Percentiles rank a stretch among this genome's conserved stretches.
Conservation (phyloP, 768 basidiomycete genomes). For the Paxillus involutus region DNA sequence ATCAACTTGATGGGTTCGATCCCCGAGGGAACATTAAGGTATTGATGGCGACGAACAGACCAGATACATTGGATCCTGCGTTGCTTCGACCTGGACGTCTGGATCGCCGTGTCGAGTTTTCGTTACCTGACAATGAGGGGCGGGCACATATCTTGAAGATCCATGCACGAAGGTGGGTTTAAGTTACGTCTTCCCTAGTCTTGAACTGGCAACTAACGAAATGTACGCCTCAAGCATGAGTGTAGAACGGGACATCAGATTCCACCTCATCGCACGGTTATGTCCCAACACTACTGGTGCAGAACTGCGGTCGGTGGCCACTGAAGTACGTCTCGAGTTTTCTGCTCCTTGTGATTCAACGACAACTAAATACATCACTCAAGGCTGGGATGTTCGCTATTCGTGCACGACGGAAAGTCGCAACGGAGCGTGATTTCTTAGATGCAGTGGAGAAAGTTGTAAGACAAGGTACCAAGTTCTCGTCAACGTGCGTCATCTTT, state of each 20-base stretch:
- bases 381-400: constrained; percentile 99
- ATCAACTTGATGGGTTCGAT: constrained; percentile 98
- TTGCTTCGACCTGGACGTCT: constrained; percentile 93
- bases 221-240: constrained; percentile 69
- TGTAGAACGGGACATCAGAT: constrained; percentile 94
- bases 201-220: not conserved
- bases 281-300: constrained; percentile 99
- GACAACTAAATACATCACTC: constrained; percentile 69
- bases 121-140: constrained; percentile 92
- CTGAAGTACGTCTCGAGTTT: constrained; percentile 60
- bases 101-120: constrained; percentile 96
- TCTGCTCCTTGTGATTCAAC: constrained; percentile 73
- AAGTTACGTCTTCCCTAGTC: not conserved
- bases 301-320: constrained; percentile 95
- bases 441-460: constrained; percentile 99
- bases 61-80: constrained; percentile 97
- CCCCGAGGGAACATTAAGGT: constrained; percentile 99
- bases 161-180: constrained; percentile 83
- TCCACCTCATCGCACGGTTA: constrained; percentile 93
- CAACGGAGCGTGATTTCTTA: constrained; percentile 95
- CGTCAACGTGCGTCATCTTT: constrained; percentile 73
- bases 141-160: constrained; percentile 96
- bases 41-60: constrained; percentile 99
- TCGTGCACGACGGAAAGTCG: constrained; percentile 92
- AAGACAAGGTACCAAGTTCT: constrained; percentile 96